These are phyloP conservation scores for Phlegmacium glaucopus DNA, from an alignment of 768 basidiomycete genomes.

Conservation along the genomic window DNA sequence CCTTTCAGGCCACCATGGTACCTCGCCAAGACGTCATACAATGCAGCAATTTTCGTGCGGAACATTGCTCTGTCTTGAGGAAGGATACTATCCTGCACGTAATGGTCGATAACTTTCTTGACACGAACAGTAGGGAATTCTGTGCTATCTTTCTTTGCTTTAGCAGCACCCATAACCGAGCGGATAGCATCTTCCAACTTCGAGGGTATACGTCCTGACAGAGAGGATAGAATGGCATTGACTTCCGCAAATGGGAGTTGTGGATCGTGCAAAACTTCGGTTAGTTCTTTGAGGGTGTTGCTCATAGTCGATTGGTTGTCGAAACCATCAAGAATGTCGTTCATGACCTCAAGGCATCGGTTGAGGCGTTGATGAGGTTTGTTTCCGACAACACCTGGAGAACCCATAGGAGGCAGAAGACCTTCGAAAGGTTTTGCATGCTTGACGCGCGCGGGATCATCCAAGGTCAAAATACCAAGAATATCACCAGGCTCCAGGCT, in stretches of 20 bases:
- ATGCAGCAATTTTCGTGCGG: constrained; percentile 61
- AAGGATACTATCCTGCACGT: constrained; percentile 75
- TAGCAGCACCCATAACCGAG: constrained; percentile 70
- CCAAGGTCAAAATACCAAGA: constrained; percentile 92
- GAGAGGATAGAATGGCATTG: constrained; percentile 75
- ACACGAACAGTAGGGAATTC: constrained; percentile 92
- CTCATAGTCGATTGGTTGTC: constrained; percentile 94
- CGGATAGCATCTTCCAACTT: constrained; percentile 90
- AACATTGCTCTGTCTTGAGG: constrained; percentile 81
- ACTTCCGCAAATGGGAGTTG: constrained; percentile 89
- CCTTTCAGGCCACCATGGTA: constrained; percentile 82
- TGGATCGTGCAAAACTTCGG: constrained; percentile 75
- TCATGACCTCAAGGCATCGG: constrained; percentile 69
- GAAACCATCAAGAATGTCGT: constrained; percentile 93
- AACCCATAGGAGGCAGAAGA: constrained; percentile 83
- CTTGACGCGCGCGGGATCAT: constrained; percentile 94
- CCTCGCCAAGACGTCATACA: constrained; percentile 75
- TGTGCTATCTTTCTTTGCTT: constrained; percentile 62
- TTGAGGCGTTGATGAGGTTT: constrained; percentile 87
- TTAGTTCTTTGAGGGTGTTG: constrained; percentile 81
- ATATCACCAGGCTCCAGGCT: constrained; percentile 97
- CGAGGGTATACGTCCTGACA: constrained; percentile 90
- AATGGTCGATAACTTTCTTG: constrained; percentile 84
- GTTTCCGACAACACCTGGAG: constrained; percentile 80
- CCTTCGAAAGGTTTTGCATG: constrained; percentile 99